Conservation (phyloP, 257 asterid species). For the Fraxinus americana region DNA sequence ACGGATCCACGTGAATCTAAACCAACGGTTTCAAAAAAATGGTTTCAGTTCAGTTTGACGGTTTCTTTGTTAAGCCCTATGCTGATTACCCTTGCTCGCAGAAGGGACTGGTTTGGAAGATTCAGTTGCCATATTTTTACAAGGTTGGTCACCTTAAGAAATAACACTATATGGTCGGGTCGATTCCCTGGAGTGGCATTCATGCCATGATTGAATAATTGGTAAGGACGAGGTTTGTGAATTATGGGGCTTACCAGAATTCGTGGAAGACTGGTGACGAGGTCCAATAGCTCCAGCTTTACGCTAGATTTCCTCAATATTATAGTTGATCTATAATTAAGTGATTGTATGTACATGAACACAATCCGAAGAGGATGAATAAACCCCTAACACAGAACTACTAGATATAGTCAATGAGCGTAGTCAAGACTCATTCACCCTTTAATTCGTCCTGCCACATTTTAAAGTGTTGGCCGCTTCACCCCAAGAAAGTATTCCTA, state of each 20-base stretch:
- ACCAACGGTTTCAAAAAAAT: too few species aligned
- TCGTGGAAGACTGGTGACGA: slow-evolving; percentile 68
- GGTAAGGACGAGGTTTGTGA: slow-evolving; percentile 51
- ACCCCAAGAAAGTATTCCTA: slow-evolving; percentile 56
- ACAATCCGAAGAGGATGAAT: too few species aligned
- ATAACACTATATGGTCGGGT: slow-evolving; percentile 38
- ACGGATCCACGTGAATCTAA: too few species aligned
- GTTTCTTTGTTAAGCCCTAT: neutral
- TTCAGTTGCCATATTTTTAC: slow-evolving; percentile 50
- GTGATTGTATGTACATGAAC: slow-evolving; percentile 75
- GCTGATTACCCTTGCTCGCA: slow-evolving; percentile 47
- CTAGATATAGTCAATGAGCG: too few species aligned
- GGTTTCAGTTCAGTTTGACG: too few species aligned
- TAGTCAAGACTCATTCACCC: too few species aligned
- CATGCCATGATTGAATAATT: slow-evolving; percentile 47
- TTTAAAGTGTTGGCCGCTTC: slow-evolving; percentile 45
- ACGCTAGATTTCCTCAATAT: slow-evolving; percentile 84
- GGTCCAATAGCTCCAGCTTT: slow-evolving; percentile 94
- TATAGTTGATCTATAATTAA: slow-evolving; percentile 73
- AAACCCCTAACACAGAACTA: too few species aligned
- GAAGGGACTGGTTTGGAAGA: slow-evolving; percentile 45
- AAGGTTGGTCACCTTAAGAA: slow-evolving; percentile 50
- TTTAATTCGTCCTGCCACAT: too few species aligned
- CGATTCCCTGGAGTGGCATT: slow-evolving; percentile 53
- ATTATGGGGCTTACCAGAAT: slow-evolving; percentile 42